Percentiles rank a stretch among this genome's conserved stretches.
phyloP scores from a whole-genome alignment of 768 basidiomycete species.

The Pulveroboletus frians region DNA sequence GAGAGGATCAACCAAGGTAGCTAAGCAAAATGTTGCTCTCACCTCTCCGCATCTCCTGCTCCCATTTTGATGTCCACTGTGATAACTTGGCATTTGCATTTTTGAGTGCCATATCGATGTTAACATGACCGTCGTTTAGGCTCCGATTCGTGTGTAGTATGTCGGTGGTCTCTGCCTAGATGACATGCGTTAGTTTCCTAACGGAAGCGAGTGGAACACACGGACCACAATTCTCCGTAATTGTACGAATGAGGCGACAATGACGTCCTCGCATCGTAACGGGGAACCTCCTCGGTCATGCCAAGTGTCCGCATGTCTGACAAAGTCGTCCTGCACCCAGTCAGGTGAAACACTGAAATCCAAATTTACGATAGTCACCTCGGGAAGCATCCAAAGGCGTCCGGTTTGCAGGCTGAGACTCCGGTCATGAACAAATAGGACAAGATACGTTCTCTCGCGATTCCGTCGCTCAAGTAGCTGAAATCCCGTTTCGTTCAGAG shows the following conservation, averaged over 20 bases:
- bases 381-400: constrained; percentile 83
- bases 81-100: constrained; percentile 70
- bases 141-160: constrained; percentile 55
- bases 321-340: constrained; percentile 53
- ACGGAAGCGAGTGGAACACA: constrained; percentile 3
- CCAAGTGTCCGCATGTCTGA: constrained; percentile 66
- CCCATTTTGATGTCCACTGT: constrained; percentile 70
- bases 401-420: constrained; percentile 85
- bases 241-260: constrained; percentile 71
- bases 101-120: constrained; percentile 66
- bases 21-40: constrained; percentile 7
- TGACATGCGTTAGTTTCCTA: constrained; percentile 2
- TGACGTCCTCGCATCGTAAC: constrained; percentile 73
- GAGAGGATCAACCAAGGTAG: constrained; percentile 5
- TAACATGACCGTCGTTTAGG: constrained; percentile 53
- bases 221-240: constrained; percentile 76
- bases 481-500: constrained; percentile 55
- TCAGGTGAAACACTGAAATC: constrained; percentile 9
- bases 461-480: constrained; percentile 75
- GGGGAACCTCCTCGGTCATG: constrained; percentile 52
- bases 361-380: constrained; percentile 33
- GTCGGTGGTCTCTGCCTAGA: constrained; percentile 74
- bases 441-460: constrained; percentile 80
- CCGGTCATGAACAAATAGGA: constrained; percentile 82
- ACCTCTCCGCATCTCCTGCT: constrained; percentile 69